phyloP scores from a whole-genome alignment of 139 green algal genomes.

The Desmodesmus armatus region DNA sequence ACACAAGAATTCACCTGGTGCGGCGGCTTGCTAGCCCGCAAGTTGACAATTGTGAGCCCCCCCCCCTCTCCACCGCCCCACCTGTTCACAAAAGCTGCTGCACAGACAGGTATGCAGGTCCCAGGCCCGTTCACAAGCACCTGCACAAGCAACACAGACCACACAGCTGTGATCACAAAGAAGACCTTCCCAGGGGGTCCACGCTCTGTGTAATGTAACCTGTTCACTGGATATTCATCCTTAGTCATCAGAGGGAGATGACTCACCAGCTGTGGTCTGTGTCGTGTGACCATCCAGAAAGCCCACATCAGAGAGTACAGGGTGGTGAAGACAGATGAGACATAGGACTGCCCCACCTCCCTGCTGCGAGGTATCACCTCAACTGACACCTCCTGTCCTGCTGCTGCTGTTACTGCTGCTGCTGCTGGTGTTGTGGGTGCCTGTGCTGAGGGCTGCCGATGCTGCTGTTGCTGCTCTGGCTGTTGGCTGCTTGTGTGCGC shows the following conservation, averaged over 20 bases:
- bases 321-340: constrained; percentile 79
- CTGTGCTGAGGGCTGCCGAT: not conserved
- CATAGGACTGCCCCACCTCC: constrained; percentile 88
- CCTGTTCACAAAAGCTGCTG: constrained; percentile 63
- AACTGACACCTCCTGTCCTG: constrained; percentile 16
- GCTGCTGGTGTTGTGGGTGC: not conserved
- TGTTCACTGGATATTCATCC: too few species aligned
- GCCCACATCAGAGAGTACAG: constrained; percentile 63
- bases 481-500: not conserved
- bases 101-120: constrained; percentile 88
- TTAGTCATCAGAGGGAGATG: too few species aligned
- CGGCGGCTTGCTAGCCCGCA: too few species aligned
- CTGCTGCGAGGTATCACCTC: constrained; percentile 79
- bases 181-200: too few species aligned
- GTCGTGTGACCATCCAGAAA: constrained; percentile 48
- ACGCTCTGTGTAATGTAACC: too few species aligned
- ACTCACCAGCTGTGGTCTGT: constrained; percentile 68
- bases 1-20: too few species aligned
- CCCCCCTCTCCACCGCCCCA: too few species aligned
- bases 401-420: too few species aligned
- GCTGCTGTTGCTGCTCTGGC: not conserved
- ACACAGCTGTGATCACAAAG: too few species aligned
- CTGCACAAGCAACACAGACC: constrained; percentile 51
- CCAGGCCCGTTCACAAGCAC: constrained; percentile 90
- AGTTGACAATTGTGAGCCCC: too few species aligned